Conservation (phyloP, 1,284 basidiomycete species). For the Acaromyces ingoldii region DNA sequence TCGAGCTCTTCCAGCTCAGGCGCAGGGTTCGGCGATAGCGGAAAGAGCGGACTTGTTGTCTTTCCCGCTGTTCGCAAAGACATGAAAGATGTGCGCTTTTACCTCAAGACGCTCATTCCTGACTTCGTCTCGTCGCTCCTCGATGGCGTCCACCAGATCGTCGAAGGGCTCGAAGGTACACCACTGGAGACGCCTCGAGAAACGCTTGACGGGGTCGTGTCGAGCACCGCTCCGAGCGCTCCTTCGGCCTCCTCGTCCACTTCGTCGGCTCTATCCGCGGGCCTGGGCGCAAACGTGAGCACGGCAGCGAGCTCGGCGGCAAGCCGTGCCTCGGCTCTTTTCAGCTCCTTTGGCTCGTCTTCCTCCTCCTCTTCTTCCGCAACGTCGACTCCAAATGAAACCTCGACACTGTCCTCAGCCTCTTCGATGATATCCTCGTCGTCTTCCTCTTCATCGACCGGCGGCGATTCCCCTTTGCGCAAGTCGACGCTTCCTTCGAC, state of each 20-base stretch:
- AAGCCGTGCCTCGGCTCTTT: constrained; percentile 28
- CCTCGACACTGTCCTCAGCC: neutral
- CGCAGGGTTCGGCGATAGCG: constrained; percentile 32
- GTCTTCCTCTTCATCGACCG: constrained; percentile 10
- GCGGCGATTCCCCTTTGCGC: too few species aligned
- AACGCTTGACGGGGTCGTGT: constrained; percentile 33
- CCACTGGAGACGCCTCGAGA: constrained; percentile 48
- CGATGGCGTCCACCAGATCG: constrained; percentile 36
- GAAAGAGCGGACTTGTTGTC: constrained; percentile 36
- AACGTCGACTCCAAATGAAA: neutral
- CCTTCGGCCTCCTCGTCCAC: neutral
- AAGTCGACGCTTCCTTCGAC: too few species aligned
- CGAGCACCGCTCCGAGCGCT: too few species aligned
- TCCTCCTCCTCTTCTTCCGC: neutral
- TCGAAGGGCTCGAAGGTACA: constrained; percentile 34
- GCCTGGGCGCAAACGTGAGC: constrained; percentile 9
- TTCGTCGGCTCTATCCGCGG: constrained; percentile 5
- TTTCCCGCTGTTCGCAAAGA: constrained; percentile 46
- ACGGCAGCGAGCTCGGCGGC: constrained; percentile 14
- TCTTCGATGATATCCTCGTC: constrained; percentile 11
- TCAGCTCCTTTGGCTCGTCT: constrained; percentile 18
- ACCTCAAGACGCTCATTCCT: constrained; percentile 42
- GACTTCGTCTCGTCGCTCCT: constrained; percentile 38
- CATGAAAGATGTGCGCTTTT: constrained; percentile 46
- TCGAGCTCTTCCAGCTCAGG: neutral